Evolutionary conservation across 192 early-diverging fungal species (phyloP).

Genomic region (Entophlyctis luteolus): DNA sequence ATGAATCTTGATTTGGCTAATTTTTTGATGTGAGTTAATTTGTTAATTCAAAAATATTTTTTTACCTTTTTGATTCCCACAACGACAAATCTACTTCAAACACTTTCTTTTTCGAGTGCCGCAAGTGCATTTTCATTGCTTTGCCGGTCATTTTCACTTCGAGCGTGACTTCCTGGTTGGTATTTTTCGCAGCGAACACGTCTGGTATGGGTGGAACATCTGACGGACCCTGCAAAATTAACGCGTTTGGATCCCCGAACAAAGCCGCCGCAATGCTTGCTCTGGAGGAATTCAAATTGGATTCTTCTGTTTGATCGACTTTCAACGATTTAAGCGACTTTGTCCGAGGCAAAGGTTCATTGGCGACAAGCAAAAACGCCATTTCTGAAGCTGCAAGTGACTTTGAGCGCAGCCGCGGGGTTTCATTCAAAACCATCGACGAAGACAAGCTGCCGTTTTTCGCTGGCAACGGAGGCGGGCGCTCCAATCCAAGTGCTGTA

Average conservation of each 20-base stretch:
- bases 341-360: background rate
- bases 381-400: background rate
- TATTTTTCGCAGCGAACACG: background rate
- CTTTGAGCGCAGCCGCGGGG: background rate
- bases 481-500: too few relatives aligned
- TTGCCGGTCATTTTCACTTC: background rate
- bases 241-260: conserved; percentile 1
- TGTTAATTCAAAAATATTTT: background rate
- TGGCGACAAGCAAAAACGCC: background rate
- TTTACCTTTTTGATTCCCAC: conserved; percentile 10
- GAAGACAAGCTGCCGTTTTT: too few relatives aligned
- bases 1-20: background rate
- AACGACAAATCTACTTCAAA: conserved; percentile 2
- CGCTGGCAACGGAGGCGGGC: too few relatives aligned
- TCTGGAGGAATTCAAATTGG: background rate
- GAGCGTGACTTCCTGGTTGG: background rate
- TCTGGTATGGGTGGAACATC: background rate
- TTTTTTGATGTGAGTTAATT: background rate
- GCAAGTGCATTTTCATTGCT: background rate
- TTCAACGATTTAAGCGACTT: background rate
- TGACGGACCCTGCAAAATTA: background rate
- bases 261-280: conserved; percentile 3
- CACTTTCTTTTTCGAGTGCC: background rate
- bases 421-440: too few relatives aligned
- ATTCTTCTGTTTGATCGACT: background rate